A percentile compares a stretch with the other conserved stretches of the same genome.
These are phyloP conservation scores for Venturia pyrina DNA, from an alignment of 2,329 filamentous ascomycete genomes.

Conservation along the genomic window DNA sequence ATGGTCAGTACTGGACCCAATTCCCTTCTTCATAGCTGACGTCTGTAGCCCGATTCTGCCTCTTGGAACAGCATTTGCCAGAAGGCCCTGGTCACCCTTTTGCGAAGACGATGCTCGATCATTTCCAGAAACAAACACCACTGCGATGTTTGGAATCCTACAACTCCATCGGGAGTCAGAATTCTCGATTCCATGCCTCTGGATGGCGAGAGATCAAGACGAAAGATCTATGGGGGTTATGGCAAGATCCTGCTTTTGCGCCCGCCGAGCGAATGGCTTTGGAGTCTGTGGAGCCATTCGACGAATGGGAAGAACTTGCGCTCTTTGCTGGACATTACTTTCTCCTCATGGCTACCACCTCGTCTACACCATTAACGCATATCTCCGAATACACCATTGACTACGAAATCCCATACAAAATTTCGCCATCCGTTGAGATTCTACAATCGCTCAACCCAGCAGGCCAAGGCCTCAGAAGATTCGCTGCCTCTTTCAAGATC, in stretches of 20 bases:
- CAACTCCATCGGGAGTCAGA: slow-evolving; percentile 55
- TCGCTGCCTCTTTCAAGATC: slow-evolving; percentile 17
- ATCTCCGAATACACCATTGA: not conserved
- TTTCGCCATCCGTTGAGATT: not conserved
- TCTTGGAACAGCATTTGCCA: slow-evolving; percentile 79
- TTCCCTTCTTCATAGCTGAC: slow-evolving; percentile 11
- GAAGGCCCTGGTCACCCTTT: slow-evolving; percentile 72
- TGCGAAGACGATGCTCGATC: slow-evolving; percentile 71
- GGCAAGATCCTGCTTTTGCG: slow-evolving; percentile 58
- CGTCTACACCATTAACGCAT: not conserved
- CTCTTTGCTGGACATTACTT: slow-evolving; percentile 81
- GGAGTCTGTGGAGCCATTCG: slow-evolving; percentile 71
- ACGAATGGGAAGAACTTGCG: slow-evolving; percentile 93
- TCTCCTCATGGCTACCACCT: slow-evolving; percentile 50
- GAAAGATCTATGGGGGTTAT: slow-evolving; percentile 71
- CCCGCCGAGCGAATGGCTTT: slow-evolving; percentile 49
- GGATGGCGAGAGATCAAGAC: slow-evolving; percentile 58
- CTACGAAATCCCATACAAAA: not conserved
- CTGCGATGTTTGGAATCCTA: slow-evolving; percentile 66
- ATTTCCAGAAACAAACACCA: slow-evolving; percentile 73
- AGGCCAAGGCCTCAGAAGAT: slow-evolving; percentile 12
- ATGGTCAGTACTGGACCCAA: slow-evolving; percentile 41
- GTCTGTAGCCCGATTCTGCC: slow-evolving; percentile 61
- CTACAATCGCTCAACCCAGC: not conserved
- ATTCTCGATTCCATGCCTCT: slow-evolving; percentile 53